Percentiles rank a stretch among this genome's conserved stretches.
Conservation (phyloP, 2,329 filamentous ascomycete species). For the Dothistroma septosporum region DNA sequence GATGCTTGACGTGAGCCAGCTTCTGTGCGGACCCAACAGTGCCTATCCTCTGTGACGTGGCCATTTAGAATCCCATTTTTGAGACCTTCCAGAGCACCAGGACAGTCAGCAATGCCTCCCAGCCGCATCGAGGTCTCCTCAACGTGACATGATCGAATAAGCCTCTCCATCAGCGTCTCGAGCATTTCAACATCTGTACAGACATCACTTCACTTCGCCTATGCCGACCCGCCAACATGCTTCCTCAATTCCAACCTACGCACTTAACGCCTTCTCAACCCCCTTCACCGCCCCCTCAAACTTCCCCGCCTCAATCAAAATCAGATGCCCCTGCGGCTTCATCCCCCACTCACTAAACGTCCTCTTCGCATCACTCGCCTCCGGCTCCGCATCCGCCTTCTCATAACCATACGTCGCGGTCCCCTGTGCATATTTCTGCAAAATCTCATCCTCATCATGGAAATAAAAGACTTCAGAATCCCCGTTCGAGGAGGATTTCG, state of each 20-base stretch:
- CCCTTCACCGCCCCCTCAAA: constrained; percentile 73
- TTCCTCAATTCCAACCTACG: constrained; percentile 2
- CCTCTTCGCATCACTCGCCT: constrained; percentile 82
- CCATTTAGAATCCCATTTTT: too few species aligned
- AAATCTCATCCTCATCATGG: constrained; percentile 89
- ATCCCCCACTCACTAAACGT: constrained; percentile 93
- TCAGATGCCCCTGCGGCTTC: constrained; percentile 75
- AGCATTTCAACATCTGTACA: too few species aligned
- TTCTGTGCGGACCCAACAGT: too few species aligned
- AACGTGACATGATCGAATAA: too few species aligned
- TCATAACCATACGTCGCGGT: constrained; percentile 71
- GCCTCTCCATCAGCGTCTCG: too few species aligned
- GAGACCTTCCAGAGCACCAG: too few species aligned
- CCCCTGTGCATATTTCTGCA: constrained; percentile 70
- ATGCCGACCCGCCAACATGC: too few species aligned
- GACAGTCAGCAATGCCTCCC: too few species aligned
- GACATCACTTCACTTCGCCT: too few species aligned
- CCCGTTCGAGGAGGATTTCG: constrained; percentile 47
- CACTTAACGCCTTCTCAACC: constrained; percentile 64
- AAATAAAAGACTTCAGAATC: constrained; percentile 71
- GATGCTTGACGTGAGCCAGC: too few species aligned
- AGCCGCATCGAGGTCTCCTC: too few species aligned
- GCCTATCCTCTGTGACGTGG: too few species aligned
- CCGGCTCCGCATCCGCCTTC: constrained; percentile 66
- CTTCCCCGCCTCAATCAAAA: constrained; percentile 75